phyloP scores from a whole-genome alignment of 192 early-diverging fungal genomes.

The Geranomyces michiganensis region DNA sequence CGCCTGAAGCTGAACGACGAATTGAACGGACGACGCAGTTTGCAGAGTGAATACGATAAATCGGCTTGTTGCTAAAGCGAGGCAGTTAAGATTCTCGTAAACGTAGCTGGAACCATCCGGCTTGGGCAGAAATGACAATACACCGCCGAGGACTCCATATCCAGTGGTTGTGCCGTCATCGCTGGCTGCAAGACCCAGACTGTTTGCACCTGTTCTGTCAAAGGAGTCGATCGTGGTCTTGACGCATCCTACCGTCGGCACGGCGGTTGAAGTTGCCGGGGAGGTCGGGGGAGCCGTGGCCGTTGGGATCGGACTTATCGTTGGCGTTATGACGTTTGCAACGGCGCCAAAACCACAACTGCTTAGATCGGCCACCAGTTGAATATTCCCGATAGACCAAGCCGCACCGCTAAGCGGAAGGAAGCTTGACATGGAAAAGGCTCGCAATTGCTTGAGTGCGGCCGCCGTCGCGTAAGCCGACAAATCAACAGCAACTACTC shows the following conservation, averaged over 20 bases:
- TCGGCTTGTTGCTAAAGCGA: not conserved
- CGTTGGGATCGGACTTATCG: not conserved
- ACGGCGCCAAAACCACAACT: not conserved
- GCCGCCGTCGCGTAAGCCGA: not conserved
- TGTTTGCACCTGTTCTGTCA: not conserved
- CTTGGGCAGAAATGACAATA: not conserved
- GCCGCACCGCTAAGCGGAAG: not conserved
- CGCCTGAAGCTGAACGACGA: not conserved
- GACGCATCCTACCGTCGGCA: not conserved
- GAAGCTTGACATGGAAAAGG: not conserved
- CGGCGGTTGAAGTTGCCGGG: not conserved
- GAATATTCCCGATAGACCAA: conserved; percentile 1
- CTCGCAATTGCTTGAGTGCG: not conserved
- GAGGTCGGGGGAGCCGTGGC: not conserved
- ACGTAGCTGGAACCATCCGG: not conserved
- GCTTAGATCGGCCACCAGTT: not conserved
- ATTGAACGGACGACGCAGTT: not conserved
- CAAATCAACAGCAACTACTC: not conserved
- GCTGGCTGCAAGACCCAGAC: not conserved
- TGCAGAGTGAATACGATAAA: conserved; percentile 1
- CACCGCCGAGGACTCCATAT: not conserved
- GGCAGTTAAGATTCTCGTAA: conserved; percentile 8
- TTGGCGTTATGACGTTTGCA: not conserved
- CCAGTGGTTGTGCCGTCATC: not conserved
- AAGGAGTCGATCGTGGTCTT: conserved; percentile 7